Evolutionary conservation across 2,329 filamentous ascomycete genomes (phyloP).

Genomic region (Aspergillus thermomutatus): DNA sequence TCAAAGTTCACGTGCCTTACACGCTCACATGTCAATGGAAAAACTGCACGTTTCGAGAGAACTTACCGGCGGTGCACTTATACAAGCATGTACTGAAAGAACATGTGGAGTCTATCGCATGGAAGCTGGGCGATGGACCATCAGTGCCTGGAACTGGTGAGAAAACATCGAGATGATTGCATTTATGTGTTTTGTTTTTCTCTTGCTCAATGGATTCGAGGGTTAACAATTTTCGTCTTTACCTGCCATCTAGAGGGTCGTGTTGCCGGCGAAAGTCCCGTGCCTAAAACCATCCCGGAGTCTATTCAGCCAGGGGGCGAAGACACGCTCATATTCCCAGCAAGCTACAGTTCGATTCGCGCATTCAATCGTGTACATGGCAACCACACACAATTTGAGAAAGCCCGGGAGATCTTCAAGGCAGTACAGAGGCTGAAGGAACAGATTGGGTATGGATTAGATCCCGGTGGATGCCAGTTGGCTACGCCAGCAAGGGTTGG

Average conservation of each 20-base stretch:
- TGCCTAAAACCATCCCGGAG: conserved; percentile 45
- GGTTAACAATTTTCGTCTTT: conserved; percentile 13
- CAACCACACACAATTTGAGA: conserved; percentile 42
- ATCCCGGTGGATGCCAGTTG: conserved; percentile 51
- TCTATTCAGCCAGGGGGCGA: conserved; percentile 24
- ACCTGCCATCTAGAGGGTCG: conserved; percentile 14
- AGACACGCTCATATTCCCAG: conserved; percentile 36
- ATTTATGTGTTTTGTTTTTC: conserved; percentile 33
- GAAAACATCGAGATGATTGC: conserved; percentile 28
- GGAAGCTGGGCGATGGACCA: conserved; percentile 60
- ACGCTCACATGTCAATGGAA: conserved; percentile 26
- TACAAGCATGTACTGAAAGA: conserved; percentile 49
- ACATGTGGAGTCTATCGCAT: conserved; percentile 55
- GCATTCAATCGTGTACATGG: conserved; percentile 44
- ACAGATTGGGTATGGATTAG: conserved; percentile 52
- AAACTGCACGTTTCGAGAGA: conserved; percentile 17
- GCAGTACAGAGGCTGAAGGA: conserved; percentile 50
- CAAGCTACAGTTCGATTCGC: conserved; percentile 32
- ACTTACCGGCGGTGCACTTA: conserved; percentile 39
- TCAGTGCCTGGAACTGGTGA: conserved; percentile 55
- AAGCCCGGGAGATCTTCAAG: conserved; percentile 44
- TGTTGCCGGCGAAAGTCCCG: conserved; percentile 5
- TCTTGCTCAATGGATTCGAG: conserved; percentile 2
- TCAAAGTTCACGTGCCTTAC: conserved; percentile 50
- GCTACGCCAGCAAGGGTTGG: conserved; percentile 50